Conservation (phyloP, 1,139 yeast species). For the Sugiyamaella japonica region DNA sequence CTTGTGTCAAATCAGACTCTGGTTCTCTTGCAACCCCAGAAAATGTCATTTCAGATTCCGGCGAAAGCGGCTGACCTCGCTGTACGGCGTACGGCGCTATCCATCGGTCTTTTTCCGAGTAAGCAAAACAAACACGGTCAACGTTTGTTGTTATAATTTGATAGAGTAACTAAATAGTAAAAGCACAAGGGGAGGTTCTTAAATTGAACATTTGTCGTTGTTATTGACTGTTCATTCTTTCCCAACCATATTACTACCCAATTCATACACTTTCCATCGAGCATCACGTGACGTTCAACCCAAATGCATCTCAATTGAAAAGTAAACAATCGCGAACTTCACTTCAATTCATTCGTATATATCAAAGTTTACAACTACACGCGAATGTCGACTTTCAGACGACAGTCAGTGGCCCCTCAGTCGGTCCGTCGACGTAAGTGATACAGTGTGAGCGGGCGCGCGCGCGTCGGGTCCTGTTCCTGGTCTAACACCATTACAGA, state of each 20-base stretch:
- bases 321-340: conserved; percentile 2
- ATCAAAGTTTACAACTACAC: background rate
- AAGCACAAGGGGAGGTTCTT: too few relatives aligned
- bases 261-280: too few relatives aligned
- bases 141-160: too few relatives aligned
- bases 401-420: conserved; percentile 20
- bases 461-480: too few relatives aligned
- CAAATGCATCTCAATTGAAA: background rate
- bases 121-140: too few relatives aligned
- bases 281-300: background rate
- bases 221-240: too few relatives aligned
- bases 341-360: background rate
- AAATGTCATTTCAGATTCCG: background rate
- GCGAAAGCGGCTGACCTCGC: background rate
- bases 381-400: conserved; percentile 18
- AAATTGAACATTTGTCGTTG: too few relatives aligned
- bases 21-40: background rate
- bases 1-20: background rate
- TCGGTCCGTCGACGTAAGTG: conserved; percentile 22
- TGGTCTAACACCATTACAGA: conserved; percentile 6
- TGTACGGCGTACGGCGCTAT: background rate
- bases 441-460: too few relatives aligned
- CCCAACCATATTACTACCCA: too few relatives aligned
- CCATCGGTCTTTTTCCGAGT: too few relatives aligned
- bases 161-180: too few relatives aligned